A percentile compares a stretch with the other conserved stretches of the same genome.
phyloP scores from a whole-genome alignment of 352 stramenopile genomes.

The Pythium angustatum region DNA sequence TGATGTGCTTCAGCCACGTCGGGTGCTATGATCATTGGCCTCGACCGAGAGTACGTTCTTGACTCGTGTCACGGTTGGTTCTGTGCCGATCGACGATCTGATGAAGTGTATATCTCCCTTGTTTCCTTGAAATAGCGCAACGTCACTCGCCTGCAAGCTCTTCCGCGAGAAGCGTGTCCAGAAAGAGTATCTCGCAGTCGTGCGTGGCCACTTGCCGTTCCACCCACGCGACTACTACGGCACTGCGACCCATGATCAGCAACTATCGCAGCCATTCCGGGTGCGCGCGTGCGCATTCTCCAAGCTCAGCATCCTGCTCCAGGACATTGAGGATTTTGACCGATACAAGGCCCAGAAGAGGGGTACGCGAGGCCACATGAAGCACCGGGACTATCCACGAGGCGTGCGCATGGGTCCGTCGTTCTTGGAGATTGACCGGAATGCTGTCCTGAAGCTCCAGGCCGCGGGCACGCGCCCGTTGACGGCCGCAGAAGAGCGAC shows the following conservation, averaged over 20 bases:
- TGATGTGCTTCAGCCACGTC: constrained; percentile 76
- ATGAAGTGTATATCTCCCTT: no score
- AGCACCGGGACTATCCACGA: constrained; percentile 49
- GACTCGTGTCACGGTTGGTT: no score
- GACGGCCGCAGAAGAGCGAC: constrained; percentile 30
- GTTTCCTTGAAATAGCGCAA: constrained; percentile 53
- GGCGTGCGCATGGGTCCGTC: constrained; percentile 60
- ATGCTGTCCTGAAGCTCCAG: constrained; percentile 34
- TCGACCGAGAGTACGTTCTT: constrained; percentile 69
- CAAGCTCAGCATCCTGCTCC: constrained; percentile 62
- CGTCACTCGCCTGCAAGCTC: constrained; percentile 57
- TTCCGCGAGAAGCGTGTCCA: constrained; percentile 81
- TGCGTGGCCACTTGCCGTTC: constrained; percentile 70
- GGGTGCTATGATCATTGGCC: constrained; percentile 80
- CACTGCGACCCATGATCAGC: not conserved
- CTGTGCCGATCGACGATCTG: no score
- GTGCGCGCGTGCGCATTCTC: constrained; percentile 58
- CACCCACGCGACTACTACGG: constrained; percentile 38
- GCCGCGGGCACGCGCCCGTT: constrained; percentile 22
- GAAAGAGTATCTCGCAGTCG: constrained; percentile 86
- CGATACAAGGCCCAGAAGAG: constrained; percentile 51
- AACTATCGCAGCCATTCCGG: not conserved
- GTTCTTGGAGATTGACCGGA: constrained; percentile 73
- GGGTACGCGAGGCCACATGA: constrained; percentile 50
- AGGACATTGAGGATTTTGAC: constrained; percentile 74